Conservation (phyloP, 2,329 filamentous ascomycete species). For the Nemania diffusa region DNA sequence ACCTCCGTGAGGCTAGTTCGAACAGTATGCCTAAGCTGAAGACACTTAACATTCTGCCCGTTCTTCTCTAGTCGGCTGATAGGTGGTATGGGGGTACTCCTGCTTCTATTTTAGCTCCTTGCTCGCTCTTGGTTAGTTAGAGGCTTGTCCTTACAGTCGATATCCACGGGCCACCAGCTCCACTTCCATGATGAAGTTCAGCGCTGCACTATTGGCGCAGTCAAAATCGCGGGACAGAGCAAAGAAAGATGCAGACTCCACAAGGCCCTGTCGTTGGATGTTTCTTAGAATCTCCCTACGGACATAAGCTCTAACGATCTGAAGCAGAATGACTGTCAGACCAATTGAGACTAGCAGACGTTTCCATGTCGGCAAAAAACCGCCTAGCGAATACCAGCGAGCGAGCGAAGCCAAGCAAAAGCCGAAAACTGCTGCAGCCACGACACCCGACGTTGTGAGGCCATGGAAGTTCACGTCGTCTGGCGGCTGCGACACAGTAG, state of each 20-base stretch:
- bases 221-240: conserved; percentile 48
- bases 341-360: conserved; percentile 42
- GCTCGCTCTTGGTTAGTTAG: background rate
- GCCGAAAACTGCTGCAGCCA: conserved; percentile 47
- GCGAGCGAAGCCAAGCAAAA: conserved; percentile 45
- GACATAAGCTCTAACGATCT: conserved; percentile 45
- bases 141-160: conserved; percentile 44
- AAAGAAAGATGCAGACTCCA: conserved; percentile 47
- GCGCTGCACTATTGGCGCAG: conserved; percentile 48
- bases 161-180: conserved; percentile 50
- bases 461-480: conserved; percentile 43
- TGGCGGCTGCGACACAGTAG: conserved; percentile 35
- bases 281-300: conserved; percentile 48
- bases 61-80: conserved; percentile 90
- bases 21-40: conserved; percentile 80
- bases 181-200: conserved; percentile 52
- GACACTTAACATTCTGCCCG: conserved; percentile 80
- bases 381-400: conserved; percentile 46
- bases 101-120: conserved; percentile 51
- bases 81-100: conserved; percentile 90
- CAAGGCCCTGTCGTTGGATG: conserved; percentile 47
- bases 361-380: conserved; percentile 45
- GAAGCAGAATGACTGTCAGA: conserved; percentile 36
- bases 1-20: conserved; percentile 75
- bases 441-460: conserved; percentile 46